phyloP scores from a whole-genome alignment of 495 filamentous ascomycete species.

The Neurospora pannonica region DNA sequence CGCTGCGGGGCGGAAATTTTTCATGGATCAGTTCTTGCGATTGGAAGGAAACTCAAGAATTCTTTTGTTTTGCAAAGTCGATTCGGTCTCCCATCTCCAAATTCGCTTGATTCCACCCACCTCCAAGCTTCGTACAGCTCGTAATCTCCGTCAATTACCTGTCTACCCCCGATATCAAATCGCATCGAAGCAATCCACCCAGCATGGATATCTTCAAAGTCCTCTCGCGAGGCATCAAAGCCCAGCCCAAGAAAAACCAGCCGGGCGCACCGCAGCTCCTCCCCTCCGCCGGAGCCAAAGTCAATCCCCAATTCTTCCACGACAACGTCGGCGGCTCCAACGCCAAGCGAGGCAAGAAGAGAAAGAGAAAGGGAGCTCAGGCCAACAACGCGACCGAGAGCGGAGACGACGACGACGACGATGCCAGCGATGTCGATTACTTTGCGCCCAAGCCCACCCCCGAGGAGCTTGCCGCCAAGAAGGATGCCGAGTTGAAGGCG shows the following conservation, averaged over 20 bases:
- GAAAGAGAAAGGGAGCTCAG: slow-evolving; percentile 33
- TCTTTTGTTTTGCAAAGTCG: not conserved
- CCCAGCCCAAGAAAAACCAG: slow-evolving; percentile 20
- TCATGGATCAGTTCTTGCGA: not conserved
- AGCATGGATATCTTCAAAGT: slow-evolving; percentile 59
- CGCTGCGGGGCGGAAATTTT: not conserved
- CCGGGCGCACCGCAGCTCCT: slow-evolving; percentile 24
- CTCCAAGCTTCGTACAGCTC: not conserved
- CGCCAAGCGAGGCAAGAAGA: slow-evolving; percentile 32
- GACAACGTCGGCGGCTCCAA: slow-evolving; percentile 21
- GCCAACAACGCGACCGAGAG: slow-evolving; percentile 14
- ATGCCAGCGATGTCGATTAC: slow-evolving; percentile 35
- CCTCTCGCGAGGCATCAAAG: slow-evolving; percentile 54
- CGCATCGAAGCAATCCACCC: not conserved
- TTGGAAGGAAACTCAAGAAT: not conserved
- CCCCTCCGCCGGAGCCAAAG: slow-evolving; percentile 40
- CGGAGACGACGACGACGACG: slow-evolving; percentile 23
- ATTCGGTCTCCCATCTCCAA: not conserved
- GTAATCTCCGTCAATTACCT: not conserved
- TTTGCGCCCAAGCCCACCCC: slow-evolving; percentile 32
- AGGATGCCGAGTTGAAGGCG: slow-evolving; percentile 3
- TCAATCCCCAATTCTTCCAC: slow-evolving; percentile 44
- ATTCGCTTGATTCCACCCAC: not conserved
- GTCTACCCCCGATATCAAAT: not conserved
- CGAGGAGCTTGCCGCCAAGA: slow-evolving; percentile 5